Percentiles rank a stretch among this genome's conserved stretches.
Evolutionary conservation across 352 stramenopile species (phyloP).

Genomic region (Thraustochytrium sp.): DNA sequence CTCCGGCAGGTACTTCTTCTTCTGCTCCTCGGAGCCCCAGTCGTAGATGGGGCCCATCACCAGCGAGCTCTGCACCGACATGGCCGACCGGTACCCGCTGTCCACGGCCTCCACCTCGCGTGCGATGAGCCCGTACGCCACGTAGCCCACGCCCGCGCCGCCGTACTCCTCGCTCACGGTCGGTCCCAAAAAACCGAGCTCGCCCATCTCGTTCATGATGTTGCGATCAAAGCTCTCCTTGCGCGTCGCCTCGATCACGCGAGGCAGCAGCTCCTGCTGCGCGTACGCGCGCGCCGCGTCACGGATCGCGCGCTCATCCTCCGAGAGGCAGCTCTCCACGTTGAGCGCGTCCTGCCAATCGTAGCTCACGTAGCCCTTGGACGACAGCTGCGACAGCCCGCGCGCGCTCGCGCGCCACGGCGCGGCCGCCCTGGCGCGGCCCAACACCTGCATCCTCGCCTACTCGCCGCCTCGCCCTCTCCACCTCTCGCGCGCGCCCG

Average conservation of each 20-base stretch:
- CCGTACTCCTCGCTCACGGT: slow-evolving; percentile 80
- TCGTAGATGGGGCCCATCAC: slow-evolving; percentile 98
- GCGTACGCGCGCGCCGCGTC: slow-evolving; percentile 87
- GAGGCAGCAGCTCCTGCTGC: slow-evolving; percentile 82
- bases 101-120: slow-evolving; percentile 92
- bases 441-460: background rate
- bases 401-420: background rate
- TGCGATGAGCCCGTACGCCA: slow-evolving; percentile 92
- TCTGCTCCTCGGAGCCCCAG: slow-evolving; percentile 91
- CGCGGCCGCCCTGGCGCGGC: background rate
- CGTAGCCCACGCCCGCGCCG: slow-evolving; percentile 85
- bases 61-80: slow-evolving; percentile 93
- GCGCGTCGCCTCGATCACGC: slow-evolving; percentile 87
- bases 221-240: slow-evolving; percentile 84
- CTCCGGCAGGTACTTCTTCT: slow-evolving; percentile 90
- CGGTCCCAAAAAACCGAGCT: slow-evolving; percentile 62
- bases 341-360: slow-evolving; percentile 42
- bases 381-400: background rate
- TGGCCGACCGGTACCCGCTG: slow-evolving; percentile 89
- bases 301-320: slow-evolving; percentile 83
- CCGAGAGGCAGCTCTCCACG: slow-evolving; percentile 59
- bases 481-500: too few relatives aligned
- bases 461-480: background rate
- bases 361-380: slow-evolving; percentile 32
- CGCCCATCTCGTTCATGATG: slow-evolving; percentile 88